Evolutionary conservation across 805 yeast species (phyloP), one percentile per base, ranked within the genome.

Genomic region (Yarrowia divulgata): DNA sequence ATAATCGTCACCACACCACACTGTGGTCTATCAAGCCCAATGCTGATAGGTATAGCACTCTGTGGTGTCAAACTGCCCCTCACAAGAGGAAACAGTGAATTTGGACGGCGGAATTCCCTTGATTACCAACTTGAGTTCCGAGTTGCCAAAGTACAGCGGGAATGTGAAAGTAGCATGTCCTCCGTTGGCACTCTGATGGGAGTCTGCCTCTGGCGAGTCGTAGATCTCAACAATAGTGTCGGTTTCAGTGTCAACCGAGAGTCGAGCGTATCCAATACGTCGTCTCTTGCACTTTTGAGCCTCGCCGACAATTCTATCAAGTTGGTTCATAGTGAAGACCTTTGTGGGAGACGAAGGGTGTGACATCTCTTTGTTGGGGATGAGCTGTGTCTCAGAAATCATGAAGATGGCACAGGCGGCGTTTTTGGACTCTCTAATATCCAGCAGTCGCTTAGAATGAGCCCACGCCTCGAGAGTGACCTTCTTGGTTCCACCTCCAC

Each of bases 201-300:
- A 60, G 34, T 60, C 66, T 12, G 34, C 66, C 39, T 60, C 66
- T 8, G 32, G 52, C 6, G 66, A 60, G 66, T 60, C 66, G 66
- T 43, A 60, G 1, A 45, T 34, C 66, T 60, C 52, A 9, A 60
- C 52, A 16, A 60, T 45, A 13, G 66, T 60, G 8, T 60, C 66
- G 14, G 45, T 12, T 7, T 42, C 52, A 34, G 66, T 60, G 5
- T 60, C 66, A 18, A 60, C 52, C 2, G 42, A 32, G 1, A 60
- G 42, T 19, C 52, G 12, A 7, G 66, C 50, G 40, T n/a, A 60
- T 12, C 66, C 66, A 45, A 60, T 35, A 10, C 66, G 52, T 45
- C 42, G 34, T 14, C 34, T 60, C 37, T 60, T 60, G 66, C 66
- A 43, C 32, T 60, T 45, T 45, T 13, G 34, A 13, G 35, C 13